These are phyloP conservation scores for Lactarius quietus DNA, from an alignment of 768 basidiomycete genomes.

Conservation along the genomic window DNA sequence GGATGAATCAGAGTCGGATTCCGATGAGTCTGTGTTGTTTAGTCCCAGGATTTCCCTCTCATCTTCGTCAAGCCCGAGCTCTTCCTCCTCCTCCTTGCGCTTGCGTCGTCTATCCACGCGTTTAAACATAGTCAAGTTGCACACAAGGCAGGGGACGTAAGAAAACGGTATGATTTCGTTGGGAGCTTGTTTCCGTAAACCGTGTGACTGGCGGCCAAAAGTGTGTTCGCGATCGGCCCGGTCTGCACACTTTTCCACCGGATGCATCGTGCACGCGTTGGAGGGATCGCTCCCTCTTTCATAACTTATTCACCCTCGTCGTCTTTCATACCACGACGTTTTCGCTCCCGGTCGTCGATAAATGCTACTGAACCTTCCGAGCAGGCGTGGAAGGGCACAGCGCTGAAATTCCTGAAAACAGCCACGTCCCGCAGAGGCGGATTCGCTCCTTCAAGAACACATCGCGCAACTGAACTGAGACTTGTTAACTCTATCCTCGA, in stretches of 20 bases:
- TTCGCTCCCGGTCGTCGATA: constrained; percentile 1
- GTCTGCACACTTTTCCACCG: neutral
- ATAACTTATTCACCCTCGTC: neutral
- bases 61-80: constrained; percentile 61
- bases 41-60: constrained; percentile 61
- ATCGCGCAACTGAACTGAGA: constrained; percentile 12
- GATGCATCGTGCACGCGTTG: constrained; percentile 17
- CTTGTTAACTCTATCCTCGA: constrained; percentile 18
- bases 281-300: constrained; percentile 6
- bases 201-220: neutral
- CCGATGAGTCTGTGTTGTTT: constrained; percentile 73
- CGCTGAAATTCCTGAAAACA: neutral
- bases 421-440: constrained; percentile 1
- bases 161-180: neutral
- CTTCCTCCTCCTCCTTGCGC: constrained; percentile 60
- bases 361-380: constrained; percentile 3
- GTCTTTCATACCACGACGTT: neutral
- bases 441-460: constrained; percentile 1
- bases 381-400: neutral
- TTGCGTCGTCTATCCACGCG: constrained; percentile 64
- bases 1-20: constrained; percentile 52
- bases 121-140: constrained; percentile 61
- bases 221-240: neutral
- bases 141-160: neutral
- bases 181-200: neutral